A percentile compares a stretch with the other conserved stretches of the same genome.
phyloP scores from a whole-genome alignment of 768 basidiomycete species.

The Tylopilus sp. region DNA sequence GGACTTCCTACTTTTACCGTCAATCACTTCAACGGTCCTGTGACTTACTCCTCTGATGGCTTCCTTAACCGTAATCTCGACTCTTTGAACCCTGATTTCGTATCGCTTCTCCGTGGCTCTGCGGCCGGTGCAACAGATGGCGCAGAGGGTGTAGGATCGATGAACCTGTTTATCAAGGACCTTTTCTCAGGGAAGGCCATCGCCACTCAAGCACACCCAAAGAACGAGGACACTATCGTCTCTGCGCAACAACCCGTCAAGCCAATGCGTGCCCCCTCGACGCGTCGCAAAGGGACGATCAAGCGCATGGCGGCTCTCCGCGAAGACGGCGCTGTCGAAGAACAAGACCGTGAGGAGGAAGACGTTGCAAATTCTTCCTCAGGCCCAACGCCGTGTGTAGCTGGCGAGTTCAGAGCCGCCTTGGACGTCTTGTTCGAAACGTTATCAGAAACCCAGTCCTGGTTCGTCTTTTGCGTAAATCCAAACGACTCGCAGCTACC shows the following conservation, averaged over 20 bases:
- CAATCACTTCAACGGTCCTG: constrained; percentile 87
- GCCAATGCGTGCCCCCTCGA: constrained; percentile 92
- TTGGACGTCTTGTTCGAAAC: constrained; percentile 85
- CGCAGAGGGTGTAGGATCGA: constrained; percentile 70
- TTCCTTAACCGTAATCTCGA: constrained; percentile 90
- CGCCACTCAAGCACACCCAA: constrained; percentile 87
- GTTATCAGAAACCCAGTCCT: constrained; percentile 82
- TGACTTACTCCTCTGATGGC: constrained; percentile 86
- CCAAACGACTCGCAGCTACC: constrained; percentile 95
- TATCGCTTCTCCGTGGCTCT: constrained; percentile 78
- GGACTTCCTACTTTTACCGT: constrained; percentile 88
- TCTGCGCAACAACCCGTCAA: constrained; percentile 91
- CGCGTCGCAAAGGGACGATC: constrained; percentile 72
- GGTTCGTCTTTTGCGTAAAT: constrained; percentile 91
- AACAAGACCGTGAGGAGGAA: constrained; percentile 51
- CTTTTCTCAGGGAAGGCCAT: constrained; percentile 88
- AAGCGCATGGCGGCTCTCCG: constrained; percentile 47
- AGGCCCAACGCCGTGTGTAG: constrained; percentile 57
- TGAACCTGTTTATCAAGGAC: constrained; percentile 88
- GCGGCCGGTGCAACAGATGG: constrained; percentile 35
- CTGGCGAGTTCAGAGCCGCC: constrained; percentile 84
- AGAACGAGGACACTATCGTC: constrained; percentile 93
- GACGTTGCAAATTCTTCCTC: constrained; percentile 32
- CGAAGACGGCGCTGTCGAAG: constrained; percentile 22
- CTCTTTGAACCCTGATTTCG: constrained; percentile 89